These are phyloP conservation scores for Leccinum subrobustum DNA, from an alignment of 1,284 basidiomycete genomes.

Conservation along the genomic window DNA sequence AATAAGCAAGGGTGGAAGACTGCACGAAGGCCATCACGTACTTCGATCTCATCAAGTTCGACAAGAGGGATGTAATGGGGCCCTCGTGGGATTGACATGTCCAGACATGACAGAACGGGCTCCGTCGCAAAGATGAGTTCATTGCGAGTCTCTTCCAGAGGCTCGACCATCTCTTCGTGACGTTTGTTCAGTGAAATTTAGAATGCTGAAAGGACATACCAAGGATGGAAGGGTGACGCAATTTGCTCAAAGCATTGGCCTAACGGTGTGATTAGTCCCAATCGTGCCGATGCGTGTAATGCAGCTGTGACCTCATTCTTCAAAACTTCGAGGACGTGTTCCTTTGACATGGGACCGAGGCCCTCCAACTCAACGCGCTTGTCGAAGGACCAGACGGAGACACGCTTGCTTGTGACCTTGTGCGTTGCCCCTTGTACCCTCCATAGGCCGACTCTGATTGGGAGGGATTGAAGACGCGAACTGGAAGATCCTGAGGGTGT, in stretches of 20 bases:
- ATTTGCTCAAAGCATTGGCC: constrained; percentile 82
- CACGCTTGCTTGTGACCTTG: constrained; percentile 85
- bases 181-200: constrained; percentile 12
- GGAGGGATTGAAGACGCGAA: constrained; percentile 39
- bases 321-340: constrained; percentile 76
- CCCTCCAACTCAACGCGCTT: constrained; percentile 79
- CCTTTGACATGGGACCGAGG: constrained; percentile 58
- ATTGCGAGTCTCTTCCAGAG: constrained; percentile 89
- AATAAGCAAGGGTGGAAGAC: constrained; percentile 10
- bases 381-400: constrained; percentile 88
- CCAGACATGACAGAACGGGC: constrained; percentile 75
- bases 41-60: constrained; percentile 90
- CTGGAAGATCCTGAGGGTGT: constrained; percentile 45
- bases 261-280: constrained; percentile 33
- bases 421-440: constrained; percentile 81
- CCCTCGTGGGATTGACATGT: constrained; percentile 68
- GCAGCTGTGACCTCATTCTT: constrained; percentile 75
- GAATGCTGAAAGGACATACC: constrained; percentile 43
- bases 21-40: constrained; percentile 35
- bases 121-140: constrained; percentile 95
- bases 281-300: background rate
- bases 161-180: constrained; percentile 88
- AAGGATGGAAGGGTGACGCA: constrained; percentile 93
- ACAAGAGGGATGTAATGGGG: constrained; percentile 55
- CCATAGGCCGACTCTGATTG: constrained; percentile 84